A percentile compares a stretch with the other conserved stretches of the same genome.
These are phyloP conservation scores for Elsinoe perseae DNA, from an alignment of 2,329 filamentous ascomycete species.

Conservation along the genomic window DNA sequence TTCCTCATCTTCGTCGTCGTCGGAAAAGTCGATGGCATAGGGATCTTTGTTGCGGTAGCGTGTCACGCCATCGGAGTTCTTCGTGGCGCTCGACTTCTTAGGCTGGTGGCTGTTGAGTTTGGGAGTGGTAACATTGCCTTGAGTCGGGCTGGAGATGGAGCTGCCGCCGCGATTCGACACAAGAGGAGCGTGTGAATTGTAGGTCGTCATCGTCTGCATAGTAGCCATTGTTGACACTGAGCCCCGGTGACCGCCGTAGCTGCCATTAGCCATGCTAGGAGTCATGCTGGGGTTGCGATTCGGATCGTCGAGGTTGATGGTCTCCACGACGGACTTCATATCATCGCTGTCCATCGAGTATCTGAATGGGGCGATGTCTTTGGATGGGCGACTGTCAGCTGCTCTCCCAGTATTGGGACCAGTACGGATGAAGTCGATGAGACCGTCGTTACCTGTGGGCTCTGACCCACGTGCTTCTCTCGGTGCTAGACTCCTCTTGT, in stretches of 20 bases:
- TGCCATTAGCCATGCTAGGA: conserved; percentile 4
- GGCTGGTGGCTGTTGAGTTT: neutral
- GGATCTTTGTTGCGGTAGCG: conserved; percentile 75
- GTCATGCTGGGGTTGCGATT: neutral
- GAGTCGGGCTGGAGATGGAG: neutral
- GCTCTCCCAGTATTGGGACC: conserved; percentile 55
- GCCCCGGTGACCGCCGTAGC: neutral
- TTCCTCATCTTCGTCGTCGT: conserved; percentile 50
- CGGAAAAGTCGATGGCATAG: conserved; percentile 73
- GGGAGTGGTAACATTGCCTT: neutral
- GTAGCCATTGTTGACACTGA: conserved; percentile 13
- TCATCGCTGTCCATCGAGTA: conserved; percentile 82
- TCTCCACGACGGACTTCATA: conserved; percentile 37
- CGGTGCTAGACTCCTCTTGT: conserved; percentile 23
- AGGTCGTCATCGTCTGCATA: conserved; percentile 13
- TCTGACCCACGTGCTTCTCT: conserved; percentile 56
- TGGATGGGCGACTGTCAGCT: conserved; percentile 15
- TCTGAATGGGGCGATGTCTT: conserved; percentile 60
- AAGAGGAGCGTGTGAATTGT: conserved; percentile 11
- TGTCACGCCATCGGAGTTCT: conserved; percentile 48
- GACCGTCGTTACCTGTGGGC: conserved; percentile 66
- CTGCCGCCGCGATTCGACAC: conserved; percentile 4
- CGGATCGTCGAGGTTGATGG: conserved; percentile 36
- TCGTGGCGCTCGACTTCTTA: conserved; percentile 6
- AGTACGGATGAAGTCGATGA: conserved; percentile 92